These are phyloP conservation scores for Lichtheimia corymbifera DNA, from an alignment of 371 early-diverging fungal species.

Conservation along the genomic window DNA sequence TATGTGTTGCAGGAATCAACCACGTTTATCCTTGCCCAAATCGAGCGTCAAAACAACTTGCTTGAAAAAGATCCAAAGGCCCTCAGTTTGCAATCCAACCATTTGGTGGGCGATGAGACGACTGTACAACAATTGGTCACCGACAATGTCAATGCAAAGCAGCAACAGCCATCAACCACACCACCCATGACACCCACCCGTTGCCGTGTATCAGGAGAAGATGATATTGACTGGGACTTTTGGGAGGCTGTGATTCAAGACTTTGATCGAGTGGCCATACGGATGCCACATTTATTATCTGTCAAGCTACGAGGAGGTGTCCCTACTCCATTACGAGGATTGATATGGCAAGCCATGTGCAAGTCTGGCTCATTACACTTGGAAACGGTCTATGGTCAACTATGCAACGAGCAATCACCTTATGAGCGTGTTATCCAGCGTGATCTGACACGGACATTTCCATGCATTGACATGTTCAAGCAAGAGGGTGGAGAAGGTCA, in stretches of 20 bases:
- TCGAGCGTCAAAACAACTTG: conserved; percentile 60
- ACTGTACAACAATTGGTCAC: conserved; percentile 52
- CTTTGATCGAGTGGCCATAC: conserved; percentile 58
- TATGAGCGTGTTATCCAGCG: conserved; percentile 87
- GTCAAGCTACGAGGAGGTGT: conserved; percentile 78
- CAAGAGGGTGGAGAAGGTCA: conserved; percentile 84
- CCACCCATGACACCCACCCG: neutral
- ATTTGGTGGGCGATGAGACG: conserved; percentile 26
- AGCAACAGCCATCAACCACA: neutral
- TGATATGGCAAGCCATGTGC: conserved; percentile 88
- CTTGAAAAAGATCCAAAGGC: conserved; percentile 62
- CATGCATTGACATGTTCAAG: conserved; percentile 81
- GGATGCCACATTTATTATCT: conserved; percentile 51
- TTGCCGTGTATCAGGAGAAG: neutral
- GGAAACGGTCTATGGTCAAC: conserved; percentile 80
- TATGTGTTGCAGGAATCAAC: conserved; percentile 47
- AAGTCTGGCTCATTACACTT: conserved; percentile 69
- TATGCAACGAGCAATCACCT: conserved; percentile 73
- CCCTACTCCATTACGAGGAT: conserved; percentile 79
- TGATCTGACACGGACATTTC: conserved; percentile 90
- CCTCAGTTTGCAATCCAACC: conserved; percentile 47
- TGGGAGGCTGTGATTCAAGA: conserved; percentile 87
- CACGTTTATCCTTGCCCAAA: conserved; percentile 54
- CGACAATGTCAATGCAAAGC: conserved; percentile 27
- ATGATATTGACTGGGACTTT: conserved; percentile 65